Percentiles rank a stretch among this genome's conserved stretches.
These are phyloP conservation scores for Leccinum barrowsii DNA, from an alignment of 768 basidiomycete genomes.

Conservation along the genomic window DNA sequence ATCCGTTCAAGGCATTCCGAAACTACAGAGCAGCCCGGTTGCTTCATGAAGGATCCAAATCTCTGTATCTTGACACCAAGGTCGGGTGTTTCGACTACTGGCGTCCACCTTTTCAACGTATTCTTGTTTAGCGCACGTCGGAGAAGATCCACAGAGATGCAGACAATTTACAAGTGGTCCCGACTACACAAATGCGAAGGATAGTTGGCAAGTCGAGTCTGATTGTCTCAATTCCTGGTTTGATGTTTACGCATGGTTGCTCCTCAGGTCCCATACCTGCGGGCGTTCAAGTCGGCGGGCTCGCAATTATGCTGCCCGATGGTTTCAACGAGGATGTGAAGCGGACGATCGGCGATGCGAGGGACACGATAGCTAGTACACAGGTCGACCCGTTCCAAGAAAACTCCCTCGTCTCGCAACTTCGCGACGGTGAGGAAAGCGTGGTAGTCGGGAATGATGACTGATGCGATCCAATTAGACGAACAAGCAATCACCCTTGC, in stretches of 20 bases:
- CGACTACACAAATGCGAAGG: constrained; percentile 1
- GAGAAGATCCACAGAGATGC: not conserved
- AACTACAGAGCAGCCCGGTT: not conserved
- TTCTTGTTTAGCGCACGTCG: constrained; percentile 3
- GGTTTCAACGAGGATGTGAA: not conserved
- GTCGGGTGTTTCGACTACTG: not conserved
- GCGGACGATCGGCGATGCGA: not conserved
- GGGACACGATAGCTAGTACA: not conserved
- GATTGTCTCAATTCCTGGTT: not conserved
- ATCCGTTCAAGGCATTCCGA: not conserved
- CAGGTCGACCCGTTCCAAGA: constrained; percentile 1
- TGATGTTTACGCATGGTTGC: not conserved
- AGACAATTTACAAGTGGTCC: not conserved
- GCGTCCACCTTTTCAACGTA: too few species aligned
- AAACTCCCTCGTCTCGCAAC: not conserved
- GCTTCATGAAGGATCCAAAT: not conserved
- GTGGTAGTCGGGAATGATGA: not conserved
- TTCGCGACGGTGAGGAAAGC: constrained; percentile 1
- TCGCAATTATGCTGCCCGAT: not conserved
- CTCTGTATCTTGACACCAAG: not conserved
- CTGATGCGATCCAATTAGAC: not conserved
- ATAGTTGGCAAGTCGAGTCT: not conserved
- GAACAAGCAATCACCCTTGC: not conserved
- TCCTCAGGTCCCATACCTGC: not conserved
- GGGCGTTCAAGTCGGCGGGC: not conserved